Base-by-base conservation (phyloP, 345 rosid genomes). In the Carallia brachiata region DNA sequence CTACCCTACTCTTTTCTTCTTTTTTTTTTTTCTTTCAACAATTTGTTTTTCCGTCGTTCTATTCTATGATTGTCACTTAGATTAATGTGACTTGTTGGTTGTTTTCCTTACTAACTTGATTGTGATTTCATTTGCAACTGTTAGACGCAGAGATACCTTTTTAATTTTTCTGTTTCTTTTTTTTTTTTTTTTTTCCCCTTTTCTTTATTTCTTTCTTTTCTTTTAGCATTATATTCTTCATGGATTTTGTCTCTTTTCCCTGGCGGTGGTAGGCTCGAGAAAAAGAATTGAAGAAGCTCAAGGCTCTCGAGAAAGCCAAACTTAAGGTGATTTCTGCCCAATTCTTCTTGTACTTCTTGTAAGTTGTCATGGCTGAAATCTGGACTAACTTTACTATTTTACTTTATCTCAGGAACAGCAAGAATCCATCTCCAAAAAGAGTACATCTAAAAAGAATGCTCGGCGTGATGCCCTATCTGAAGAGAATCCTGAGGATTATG, bases 401-500 rank as follows among this genome's bases (percentile, higher is more conserved):
- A 1, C 36, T 37, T 63, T 59, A 7, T 5, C 7, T 15, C 28
- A 88, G 91, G 91, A 82, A 19, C 85, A 89, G 75, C 83, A 88
- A 65, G 82, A 73, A 6, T 66, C 74, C 15, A 79, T 75, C 39
- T 39, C 85, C 0, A 90, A 85, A 71, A 93, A 90, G 88, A 85
- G 75, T 70, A 56, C 55, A 56, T 67, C 79, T 10, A 89, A 88
- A 78, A 94, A 88, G 89, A 86, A 72, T 70, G 72, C 84, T 2
- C 86, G 77, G 84, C 79, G 88, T 54, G 76, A 68, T 44, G 89
- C 70, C 55, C 87, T 70, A 0, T 85, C 78, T 19, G 88, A 92
- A 36, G 97, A 89, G 70, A 90, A 90, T 69, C 88, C 74, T 0
- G 88, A 80, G 70, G 97, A 94, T 72, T 91, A 76, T 78, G 74